Evolutionary conservation across 306 rosid species (phyloP), one percentile per base, ranked within the genome.

Genomic region (Cicer cuneatum): DNA sequence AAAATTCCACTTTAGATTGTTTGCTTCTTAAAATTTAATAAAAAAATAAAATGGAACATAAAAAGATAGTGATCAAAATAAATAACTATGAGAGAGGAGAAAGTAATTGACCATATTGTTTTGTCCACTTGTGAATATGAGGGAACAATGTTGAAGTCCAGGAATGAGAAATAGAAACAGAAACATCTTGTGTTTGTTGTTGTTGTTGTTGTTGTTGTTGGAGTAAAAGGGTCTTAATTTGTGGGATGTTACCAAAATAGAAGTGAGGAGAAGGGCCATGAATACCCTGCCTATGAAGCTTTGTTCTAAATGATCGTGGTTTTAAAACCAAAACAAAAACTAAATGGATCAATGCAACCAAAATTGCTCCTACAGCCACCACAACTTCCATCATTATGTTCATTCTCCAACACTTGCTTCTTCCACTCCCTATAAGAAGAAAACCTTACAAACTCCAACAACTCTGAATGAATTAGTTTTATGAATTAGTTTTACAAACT

Each of bases 211-310:
- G 61, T 24, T 24, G 33, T 24, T 29, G 33, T 73, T 84, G 54
- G 7, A 63, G 79, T 16, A 60, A 70, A 78, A 87, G 68, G 8
- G 43, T 76, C 71, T 82, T 87, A 6, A 87, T 90, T 51, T 93
- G 81, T 0, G 80, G 74, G 45, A 89, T 73, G 46, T 89, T 90
- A 7, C 96, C 98, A 10, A 83, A 63, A 40, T 81, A 68, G 9
- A 86, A 78, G 9, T 87, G 85, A 62, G 90, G 83, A 5, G 80
- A 48, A 75, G 95, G 94, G 0, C 97, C 98, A 72, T 66, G 47
- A 68, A 89, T 89, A 11, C 95, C 95, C 47, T 93, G 97, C 67
- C 45, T 83, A 7, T 69, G 81, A 73, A 93, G 87, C 83, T 82
- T 90, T 19, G 83, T 72, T 82, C 93, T 69, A 0, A 83, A 47